These are phyloP conservation scores for Leptomonas pyrrhocoris DNA, from an alignment of 208 protist species.

Conservation along the genomic window DNA sequence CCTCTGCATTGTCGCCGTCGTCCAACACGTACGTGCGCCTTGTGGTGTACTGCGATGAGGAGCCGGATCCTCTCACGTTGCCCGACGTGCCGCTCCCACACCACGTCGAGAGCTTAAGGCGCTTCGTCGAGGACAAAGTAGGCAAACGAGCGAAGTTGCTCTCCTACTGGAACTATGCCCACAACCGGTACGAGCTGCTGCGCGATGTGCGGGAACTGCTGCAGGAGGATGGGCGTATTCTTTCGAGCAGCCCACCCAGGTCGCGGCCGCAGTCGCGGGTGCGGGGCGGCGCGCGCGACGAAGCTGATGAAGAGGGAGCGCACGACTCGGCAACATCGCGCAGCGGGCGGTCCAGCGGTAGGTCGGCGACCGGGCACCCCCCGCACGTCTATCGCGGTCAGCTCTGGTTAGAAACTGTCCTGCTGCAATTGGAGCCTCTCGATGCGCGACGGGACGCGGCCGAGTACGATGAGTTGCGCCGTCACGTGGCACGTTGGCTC, in stretches of 20 bases:
- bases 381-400: constrained; percentile 38
- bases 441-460: constrained; percentile 35
- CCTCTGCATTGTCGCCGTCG: not conserved
- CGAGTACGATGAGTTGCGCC: constrained; percentile 51
- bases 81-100: constrained; percentile 23
- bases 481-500: constrained; percentile 46
- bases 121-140: constrained; percentile 29
- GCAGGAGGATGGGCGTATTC: constrained; percentile 1
- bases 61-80: constrained; percentile 16
- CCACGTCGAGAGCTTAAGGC: constrained; percentile 26
- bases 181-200: constrained; percentile 50
- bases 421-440: constrained; percentile 55
- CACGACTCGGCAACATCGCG: not conserved
- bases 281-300: not conserved
- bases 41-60: constrained; percentile 48
- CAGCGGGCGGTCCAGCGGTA: constrained; percentile 9
- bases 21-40: constrained; percentile 28
- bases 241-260: not conserved
- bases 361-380: not conserved
- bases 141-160: constrained; percentile 38
- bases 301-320: constrained; percentile 4
- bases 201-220: constrained; percentile 33
- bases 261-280: not conserved
- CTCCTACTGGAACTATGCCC: constrained; percentile 62
- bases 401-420: constrained; percentile 67